Conservation (phyloP, 1,284 basidiomycete genomes). For the Psilocybe mexicana region DNA sequence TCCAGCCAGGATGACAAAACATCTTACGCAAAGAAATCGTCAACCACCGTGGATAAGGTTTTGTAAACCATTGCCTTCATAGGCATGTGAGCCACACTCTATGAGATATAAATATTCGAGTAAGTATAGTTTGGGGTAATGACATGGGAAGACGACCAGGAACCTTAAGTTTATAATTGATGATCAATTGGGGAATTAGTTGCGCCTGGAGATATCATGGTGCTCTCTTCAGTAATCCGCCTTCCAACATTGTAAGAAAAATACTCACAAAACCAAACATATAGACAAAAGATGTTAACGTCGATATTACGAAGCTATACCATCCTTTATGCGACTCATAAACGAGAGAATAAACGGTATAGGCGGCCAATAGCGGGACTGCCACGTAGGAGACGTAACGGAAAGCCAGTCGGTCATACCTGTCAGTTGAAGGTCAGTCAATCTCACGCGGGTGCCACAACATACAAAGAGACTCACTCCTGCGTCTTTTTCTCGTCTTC, state of each 20-base stretch:
- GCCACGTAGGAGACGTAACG: slow-evolving; percentile 88
- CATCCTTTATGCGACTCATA: slow-evolving; percentile 90
- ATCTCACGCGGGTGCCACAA: slow-evolving; percentile 7
- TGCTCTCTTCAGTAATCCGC: too few relatives aligned
- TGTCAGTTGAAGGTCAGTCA: slow-evolving; percentile 31
- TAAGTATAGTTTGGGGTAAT: slow-evolving; percentile 16
- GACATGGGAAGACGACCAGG: slow-evolving; percentile 24
- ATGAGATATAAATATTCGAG: slow-evolving; percentile 21
- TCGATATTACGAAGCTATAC: slow-evolving; percentile 94
- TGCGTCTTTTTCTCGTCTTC: slow-evolving; percentile 99
- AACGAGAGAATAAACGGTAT: slow-evolving; percentile 88
- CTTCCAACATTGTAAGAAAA: background rate
- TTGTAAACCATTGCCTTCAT: slow-evolving; percentile 99
- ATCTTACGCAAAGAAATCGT: slow-evolving; percentile 86
- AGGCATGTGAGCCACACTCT: slow-evolving; percentile 91
- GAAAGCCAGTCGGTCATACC: slow-evolving; percentile 87
- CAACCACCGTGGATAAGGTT: slow-evolving; percentile 85
- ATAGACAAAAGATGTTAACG: slow-evolving; percentile 86
- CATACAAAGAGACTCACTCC: slow-evolving; percentile 59
- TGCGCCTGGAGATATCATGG: slow-evolving; percentile 58
- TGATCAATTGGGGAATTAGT: slow-evolving; percentile 89
- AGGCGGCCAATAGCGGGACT: slow-evolving; percentile 81
- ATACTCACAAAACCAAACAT: slow-evolving; percentile 93
- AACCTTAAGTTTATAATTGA: slow-evolving; percentile 96
- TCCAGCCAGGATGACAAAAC: slow-evolving; percentile 2